Base-by-base conservation (phyloP, 2,329 filamentous ascomycete genomes). In the Epichloe typhina region DNA sequence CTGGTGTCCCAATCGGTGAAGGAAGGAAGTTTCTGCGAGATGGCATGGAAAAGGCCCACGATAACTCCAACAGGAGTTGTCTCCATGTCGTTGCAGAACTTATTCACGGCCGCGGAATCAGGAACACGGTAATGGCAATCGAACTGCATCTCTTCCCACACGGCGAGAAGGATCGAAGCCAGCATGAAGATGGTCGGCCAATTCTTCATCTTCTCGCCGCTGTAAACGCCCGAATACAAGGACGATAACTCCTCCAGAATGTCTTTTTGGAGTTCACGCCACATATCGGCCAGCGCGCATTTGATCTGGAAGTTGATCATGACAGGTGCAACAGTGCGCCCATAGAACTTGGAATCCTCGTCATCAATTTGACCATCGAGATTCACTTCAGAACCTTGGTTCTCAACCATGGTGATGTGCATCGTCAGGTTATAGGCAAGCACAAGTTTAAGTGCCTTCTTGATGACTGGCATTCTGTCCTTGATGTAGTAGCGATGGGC, bases 261-360 rank as follows among this genome's bases (percentile, higher is more conserved):
- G 60, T 96, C 91, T 73, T 94, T 95, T 68, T 96, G 90, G 52
- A 97, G 76, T 68, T 95, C 90, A 57, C 91, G 89, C 91, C 91
- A 97, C 88, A 96, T 94, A 62, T 94, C 89, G 57, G 90, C 91
- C 71, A 97, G 83, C 50, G 90, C 90, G 62, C 87, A 93, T 79
- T 97, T 97, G 75, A 97, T 89, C 73, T 96, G 88, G 80, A 96
- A 96, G 75, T 96, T 97, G 79, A 97, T 94, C 90, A 97, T 95
- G 64, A 96, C 90, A 12, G 91, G 91, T 15, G 91, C 91, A 55
- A 95, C 83, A 37, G 85, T 90, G 74, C 91, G 91, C 62, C 90
- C 90, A 60, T 79, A 84, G 75, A 85, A 96, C 66, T 88, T 93
- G 57, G 88, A 95, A 50, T 84, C 80, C 61, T 87, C 81, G 61